phyloP scores from a whole-genome alignment of 441 rosid species.

The Populus hybrid region DNA sequence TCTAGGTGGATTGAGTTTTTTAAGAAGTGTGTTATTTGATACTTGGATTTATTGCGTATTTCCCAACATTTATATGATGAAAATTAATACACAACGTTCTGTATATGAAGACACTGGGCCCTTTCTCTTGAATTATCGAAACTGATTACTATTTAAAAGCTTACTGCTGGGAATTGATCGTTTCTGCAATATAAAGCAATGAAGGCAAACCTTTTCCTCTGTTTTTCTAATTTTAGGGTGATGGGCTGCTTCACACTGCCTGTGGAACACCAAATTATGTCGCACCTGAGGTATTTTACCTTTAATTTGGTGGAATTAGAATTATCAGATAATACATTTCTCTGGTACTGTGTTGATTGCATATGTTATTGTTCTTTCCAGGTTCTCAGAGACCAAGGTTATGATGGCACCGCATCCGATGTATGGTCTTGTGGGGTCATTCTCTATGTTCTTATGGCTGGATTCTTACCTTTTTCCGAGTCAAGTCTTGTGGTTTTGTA shows the following conservation, averaged over 20 bases:
- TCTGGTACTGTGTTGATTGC: not conserved
- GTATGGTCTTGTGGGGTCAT: conserved; percentile 89
- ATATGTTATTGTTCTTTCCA: conserved; percentile 23
- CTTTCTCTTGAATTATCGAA: not conserved
- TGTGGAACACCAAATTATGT: conserved; percentile 94
- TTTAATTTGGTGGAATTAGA: not conserved
- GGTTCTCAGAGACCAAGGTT: conserved; percentile 81
- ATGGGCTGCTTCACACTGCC: conserved; percentile 87
- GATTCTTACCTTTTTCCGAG: conserved; percentile 81
- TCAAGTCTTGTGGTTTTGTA: conserved; percentile 58
- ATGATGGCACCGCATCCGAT: conserved; percentile 70
- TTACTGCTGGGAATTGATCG: not conserved
- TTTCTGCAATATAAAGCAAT: conserved; percentile 1
- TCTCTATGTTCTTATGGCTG: conserved; percentile 85
- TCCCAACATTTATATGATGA: not conserved
- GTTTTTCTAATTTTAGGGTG: conserved; percentile 44
- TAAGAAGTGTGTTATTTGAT: not conserved
- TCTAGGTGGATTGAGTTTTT: not conserved
- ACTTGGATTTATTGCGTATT: not conserved
- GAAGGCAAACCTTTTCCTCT: not conserved
- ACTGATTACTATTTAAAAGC: too few species aligned
- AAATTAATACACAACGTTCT: not conserved
- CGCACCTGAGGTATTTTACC: conserved; percentile 70
- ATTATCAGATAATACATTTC: not conserved
- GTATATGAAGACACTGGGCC: not conserved